phyloP scores from a whole-genome alignment of 1,284 basidiomycete genomes.

The Bjerkandera adusta region DNA sequence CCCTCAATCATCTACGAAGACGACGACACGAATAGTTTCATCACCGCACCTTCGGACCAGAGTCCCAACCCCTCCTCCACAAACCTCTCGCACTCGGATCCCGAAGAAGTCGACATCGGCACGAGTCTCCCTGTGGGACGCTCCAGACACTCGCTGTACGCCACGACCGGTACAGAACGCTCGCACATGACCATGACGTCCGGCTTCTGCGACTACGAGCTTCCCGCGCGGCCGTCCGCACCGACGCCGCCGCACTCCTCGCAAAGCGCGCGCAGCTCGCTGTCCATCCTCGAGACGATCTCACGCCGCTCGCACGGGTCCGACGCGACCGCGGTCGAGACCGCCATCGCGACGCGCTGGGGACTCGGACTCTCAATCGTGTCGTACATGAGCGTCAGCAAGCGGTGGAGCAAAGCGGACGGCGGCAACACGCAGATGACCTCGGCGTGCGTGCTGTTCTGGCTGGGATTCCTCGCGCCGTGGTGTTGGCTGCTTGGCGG shows the following conservation, averaged over 20 bases:
- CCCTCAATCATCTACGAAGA: slow-evolving; percentile 42
- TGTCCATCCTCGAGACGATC: slow-evolving; percentile 12
- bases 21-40: slow-evolving; percentile 48
- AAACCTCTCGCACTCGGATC: no score
- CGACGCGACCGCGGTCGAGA: slow-evolving; percentile 8
- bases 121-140: no score
- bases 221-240: slow-evolving; percentile 3
- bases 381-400: slow-evolving; percentile 17
- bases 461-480: slow-evolving; percentile 62
- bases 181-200: slow-evolving; percentile 20
- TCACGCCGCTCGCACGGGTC: slow-evolving; percentile 16
- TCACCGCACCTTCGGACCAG: slow-evolving; percentile 46
- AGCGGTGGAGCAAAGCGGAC: slow-evolving; percentile 7
- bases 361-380: slow-evolving; percentile 11
- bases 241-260: slow-evolving; percentile 8
- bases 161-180: not conserved
- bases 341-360: slow-evolving; percentile 11
- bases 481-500: slow-evolving; percentile 73
- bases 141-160: not conserved
- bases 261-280: not conserved
- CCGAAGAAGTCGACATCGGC: slow-evolving; percentile 6
- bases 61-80: slow-evolving; percentile 15
- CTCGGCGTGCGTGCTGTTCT: slow-evolving; percentile 59
- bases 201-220: slow-evolving; percentile 22
- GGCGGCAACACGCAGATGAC: slow-evolving; percentile 15